These are phyloP conservation scores for Phaeosphaeria sp. DNA, from an alignment of 2,329 filamentous ascomycete species.

Conservation along the genomic window DNA sequence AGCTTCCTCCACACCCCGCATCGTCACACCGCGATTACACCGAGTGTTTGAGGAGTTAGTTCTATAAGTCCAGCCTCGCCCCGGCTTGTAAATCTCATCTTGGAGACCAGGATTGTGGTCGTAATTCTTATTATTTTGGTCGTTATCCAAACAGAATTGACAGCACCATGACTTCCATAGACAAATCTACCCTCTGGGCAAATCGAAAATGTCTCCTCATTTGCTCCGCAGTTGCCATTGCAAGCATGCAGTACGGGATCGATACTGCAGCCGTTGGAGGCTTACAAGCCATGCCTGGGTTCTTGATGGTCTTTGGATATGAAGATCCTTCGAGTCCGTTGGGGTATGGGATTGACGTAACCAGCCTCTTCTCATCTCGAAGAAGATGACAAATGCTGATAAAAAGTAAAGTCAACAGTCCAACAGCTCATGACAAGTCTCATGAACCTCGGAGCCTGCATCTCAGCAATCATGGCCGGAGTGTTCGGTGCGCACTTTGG, in stretches of 20 bases:
- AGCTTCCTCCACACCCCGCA: neutral
- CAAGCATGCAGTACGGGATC: conserved; percentile 62
- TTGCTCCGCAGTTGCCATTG: conserved; percentile 55
- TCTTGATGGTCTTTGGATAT: conserved; percentile 59
- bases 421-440: conserved; percentile 62
- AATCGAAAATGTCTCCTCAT: conserved; percentile 56
- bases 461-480: conserved; percentile 57
- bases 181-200: conserved; percentile 25
- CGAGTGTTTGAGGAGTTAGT: neutral
- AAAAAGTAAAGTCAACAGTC: conserved; percentile 50
- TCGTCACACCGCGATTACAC: neutral
- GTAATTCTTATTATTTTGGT: too few species aligned
- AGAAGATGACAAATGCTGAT: neutral
- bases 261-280: conserved; percentile 56
- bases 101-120: neutral
- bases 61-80: neutral
- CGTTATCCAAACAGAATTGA: neutral
- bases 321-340: conserved; percentile 44
- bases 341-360: conserved; percentile 53
- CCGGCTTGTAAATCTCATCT: neutral
- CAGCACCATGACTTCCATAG: conserved; percentile 7
- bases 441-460: conserved; percentile 58
- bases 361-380: conserved; percentile 8
- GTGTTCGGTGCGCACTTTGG: conserved; percentile 57
- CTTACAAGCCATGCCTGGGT: conserved; percentile 52